Evolutionary conservation across 1,284 basidiomycete genomes (phyloP).

Genomic region (Takashimella tepidaria): DNA sequence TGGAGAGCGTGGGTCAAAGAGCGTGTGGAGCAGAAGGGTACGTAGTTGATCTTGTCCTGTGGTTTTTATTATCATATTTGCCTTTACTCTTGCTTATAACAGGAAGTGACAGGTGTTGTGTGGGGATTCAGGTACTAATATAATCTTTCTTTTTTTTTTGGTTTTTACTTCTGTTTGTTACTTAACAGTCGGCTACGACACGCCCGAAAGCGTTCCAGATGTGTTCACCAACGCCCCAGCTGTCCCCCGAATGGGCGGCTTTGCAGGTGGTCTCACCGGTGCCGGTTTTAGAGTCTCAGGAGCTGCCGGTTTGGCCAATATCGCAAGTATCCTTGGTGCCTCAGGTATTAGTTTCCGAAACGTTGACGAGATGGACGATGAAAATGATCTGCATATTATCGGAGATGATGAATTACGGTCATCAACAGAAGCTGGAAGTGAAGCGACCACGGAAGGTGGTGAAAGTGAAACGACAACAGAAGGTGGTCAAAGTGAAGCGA

Average conservation of each 20-base stretch:
- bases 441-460: conserved; percentile 1
- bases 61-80: background rate
- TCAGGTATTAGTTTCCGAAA: conserved; percentile 40
- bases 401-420: conserved; percentile 11
- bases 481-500: too few species aligned
- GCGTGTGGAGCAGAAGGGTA: conserved; percentile 69
- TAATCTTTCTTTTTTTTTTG: too few species aligned
- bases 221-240: conserved; percentile 36
- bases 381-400: conserved; percentile 28
- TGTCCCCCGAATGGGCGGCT: conserved; percentile 10
- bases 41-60: too few species aligned
- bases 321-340: conserved; percentile 43
- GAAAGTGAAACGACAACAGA: background rate
- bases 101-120: background rate
- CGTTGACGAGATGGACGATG: conserved; percentile 38
- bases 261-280: conserved; percentile 20
- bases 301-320: conserved; percentile 40
- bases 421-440: background rate
- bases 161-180: background rate
- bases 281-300: conserved; percentile 38
- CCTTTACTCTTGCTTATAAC: too few species aligned
- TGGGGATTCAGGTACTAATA: too few species aligned
- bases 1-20: conserved; percentile 91
- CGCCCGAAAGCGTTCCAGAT: conserved; percentile 50
- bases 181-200: conserved; percentile 53